Evolutionary conservation across 176 grass and related monocot genomes (phyloP).

Genomic region (Calamus simplicifolius): DNA sequence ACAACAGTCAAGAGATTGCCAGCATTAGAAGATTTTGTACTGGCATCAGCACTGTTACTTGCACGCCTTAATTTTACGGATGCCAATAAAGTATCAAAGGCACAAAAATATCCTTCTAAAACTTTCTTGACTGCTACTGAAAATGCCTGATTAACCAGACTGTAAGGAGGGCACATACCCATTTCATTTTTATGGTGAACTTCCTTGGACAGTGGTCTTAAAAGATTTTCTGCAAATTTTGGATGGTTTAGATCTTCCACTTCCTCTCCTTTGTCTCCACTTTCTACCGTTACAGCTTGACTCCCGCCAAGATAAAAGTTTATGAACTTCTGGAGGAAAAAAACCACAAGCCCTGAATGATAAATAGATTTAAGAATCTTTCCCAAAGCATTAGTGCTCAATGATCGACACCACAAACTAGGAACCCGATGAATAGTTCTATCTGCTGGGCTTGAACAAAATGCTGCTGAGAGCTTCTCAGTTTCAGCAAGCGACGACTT

Average conservation of each 20-base stretch:
- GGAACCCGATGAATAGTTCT: constrained; percentile 52
- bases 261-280: neutral
- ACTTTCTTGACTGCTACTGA: constrained; percentile 68
- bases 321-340: constrained; percentile 75
- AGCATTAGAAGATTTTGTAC: constrained; percentile 18
- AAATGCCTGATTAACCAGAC: constrained; percentile 87
- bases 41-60: constrained; percentile 7
- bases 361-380: constrained; percentile 68
- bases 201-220: constrained; percentile 6
- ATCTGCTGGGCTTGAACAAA: constrained; percentile 63
- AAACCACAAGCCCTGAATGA: constrained; percentile 55
- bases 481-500: constrained; percentile 75
- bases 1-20: constrained; percentile 7
- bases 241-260: constrained; percentile 23
- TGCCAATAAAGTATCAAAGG: constrained; percentile 63
- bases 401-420: constrained; percentile 71
- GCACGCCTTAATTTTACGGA: constrained; percentile 67
- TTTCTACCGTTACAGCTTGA: neutral
- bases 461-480: constrained; percentile 48
- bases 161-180: constrained; percentile 33
- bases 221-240: neutral
- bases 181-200: constrained; percentile 24
- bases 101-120: constrained; percentile 84
- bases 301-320: constrained; percentile 46
- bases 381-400: constrained; percentile 52